phyloP scores from a whole-genome alignment of 345 rosid genomes.

The Reutealis trisperma region DNA sequence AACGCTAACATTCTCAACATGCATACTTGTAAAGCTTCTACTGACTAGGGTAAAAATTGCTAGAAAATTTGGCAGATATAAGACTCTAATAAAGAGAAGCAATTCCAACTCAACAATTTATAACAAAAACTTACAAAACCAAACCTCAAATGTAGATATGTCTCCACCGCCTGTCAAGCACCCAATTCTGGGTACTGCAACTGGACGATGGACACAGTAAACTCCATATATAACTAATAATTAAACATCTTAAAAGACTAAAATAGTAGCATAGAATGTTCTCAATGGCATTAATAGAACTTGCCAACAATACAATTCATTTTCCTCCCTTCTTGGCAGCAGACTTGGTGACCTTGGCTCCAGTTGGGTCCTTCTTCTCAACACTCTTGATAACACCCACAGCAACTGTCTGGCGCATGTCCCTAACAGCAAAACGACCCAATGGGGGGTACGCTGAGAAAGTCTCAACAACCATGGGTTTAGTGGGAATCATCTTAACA shows the following conservation, averaged over 20 bases:
- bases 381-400: conserved; percentile 29
- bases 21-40: too few species aligned
- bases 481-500: conserved; percentile 19
- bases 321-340: conserved; percentile 22
- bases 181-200: conserved; percentile 9
- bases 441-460: conserved; percentile 26
- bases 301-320: neutral
- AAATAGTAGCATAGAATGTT: neutral
- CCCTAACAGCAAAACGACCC: conserved; percentile 30
- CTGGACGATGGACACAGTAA: neutral
- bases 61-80: too few species aligned
- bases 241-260: conserved; percentile 5
- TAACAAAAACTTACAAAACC: neutral
- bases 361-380: conserved; percentile 27
- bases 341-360: conserved; percentile 27
- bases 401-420: conserved; percentile 31
- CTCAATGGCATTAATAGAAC: neutral
- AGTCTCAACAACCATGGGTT: conserved; percentile 33
- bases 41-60: too few species aligned
- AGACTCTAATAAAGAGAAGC: neutral
- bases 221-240: neutral
- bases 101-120: neutral
- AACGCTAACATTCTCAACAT: too few species aligned
- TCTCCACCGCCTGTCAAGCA: conserved; percentile 17
- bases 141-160: neutral